These are phyloP conservation scores for Rhizopus sp. DNA, from an alignment of 371 early-diverging fungal species.

Conservation along the genomic window DNA sequence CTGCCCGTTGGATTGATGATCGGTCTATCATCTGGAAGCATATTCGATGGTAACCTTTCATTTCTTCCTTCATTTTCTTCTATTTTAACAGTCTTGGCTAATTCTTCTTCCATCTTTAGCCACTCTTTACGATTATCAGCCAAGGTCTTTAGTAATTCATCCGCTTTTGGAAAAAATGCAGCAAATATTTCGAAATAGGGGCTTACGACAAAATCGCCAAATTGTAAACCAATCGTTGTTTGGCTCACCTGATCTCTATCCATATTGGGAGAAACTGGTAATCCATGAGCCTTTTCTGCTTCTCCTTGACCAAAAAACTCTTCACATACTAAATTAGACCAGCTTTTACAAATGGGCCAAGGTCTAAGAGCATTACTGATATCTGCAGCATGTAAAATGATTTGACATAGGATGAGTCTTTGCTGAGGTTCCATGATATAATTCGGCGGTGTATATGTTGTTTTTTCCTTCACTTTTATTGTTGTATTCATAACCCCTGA, in stretches of 20 bases:
- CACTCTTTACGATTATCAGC: conserved; percentile 42
- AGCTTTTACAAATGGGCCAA: conserved; percentile 78
- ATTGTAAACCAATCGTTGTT: conserved; percentile 76
- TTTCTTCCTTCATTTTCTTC: conserved; percentile 14
- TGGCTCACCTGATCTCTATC: conserved; percentile 76
- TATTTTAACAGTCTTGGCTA: conserved; percentile 4
- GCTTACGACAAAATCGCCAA: conserved; percentile 82
- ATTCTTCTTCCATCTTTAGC: conserved; percentile 33
- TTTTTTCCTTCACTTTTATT: conserved; percentile 10
- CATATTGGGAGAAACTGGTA: conserved; percentile 89
- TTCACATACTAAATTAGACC: conserved; percentile 83
- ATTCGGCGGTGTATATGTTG: conserved; percentile 19
- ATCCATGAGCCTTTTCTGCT: conserved; percentile 64
- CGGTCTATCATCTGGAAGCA: conserved; percentile 36
- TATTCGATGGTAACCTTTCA: conserved; percentile 30
- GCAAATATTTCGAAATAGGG: conserved; percentile 85
- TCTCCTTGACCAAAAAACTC: conserved; percentile 92
- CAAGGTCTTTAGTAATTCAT: conserved; percentile 39
- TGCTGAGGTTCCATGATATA: conserved; percentile 31
- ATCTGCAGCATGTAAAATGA: conserved; percentile 84
- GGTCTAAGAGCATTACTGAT: conserved; percentile 88
- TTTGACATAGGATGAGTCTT: conserved; percentile 61
- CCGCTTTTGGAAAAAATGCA: conserved; percentile 68
- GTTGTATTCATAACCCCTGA: conserved; percentile 7
- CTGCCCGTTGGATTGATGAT: conserved; percentile 50